phyloP scores from a whole-genome alignment of 768 basidiomycete species.

The Glaciozyma martinii region DNA sequence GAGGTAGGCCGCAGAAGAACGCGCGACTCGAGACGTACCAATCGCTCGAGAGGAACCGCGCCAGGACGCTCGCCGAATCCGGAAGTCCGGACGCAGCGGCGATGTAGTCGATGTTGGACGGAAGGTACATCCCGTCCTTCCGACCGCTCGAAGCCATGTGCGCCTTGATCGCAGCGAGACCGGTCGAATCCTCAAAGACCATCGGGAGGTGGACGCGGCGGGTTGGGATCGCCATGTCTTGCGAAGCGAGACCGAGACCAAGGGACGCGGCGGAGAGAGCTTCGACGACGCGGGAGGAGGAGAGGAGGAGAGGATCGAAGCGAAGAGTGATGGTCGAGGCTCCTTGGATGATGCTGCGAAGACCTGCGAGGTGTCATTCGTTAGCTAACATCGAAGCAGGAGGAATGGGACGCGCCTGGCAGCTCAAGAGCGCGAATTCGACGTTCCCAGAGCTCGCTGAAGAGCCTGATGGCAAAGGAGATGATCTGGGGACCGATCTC shows the following conservation, averaged over 20 bases:
- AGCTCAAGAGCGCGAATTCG: slow-evolving; percentile 43
- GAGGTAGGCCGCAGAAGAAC: not conserved
- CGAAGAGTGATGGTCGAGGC: slow-evolving; percentile 42
- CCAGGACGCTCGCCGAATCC: slow-evolving; percentile 47
- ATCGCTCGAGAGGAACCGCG: slow-evolving; percentile 45
- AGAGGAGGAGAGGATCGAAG: slow-evolving; percentile 45
- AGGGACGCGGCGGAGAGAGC: slow-evolving; percentile 38
- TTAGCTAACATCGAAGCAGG: not conserved
- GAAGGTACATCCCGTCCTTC: slow-evolving; percentile 56
- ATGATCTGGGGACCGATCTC: slow-evolving; percentile 55
- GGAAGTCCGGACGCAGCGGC: slow-evolving; percentile 53
- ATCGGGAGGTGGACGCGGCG: slow-evolving; percentile 56
- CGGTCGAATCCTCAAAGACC: slow-evolving; percentile 55
- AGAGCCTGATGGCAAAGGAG: slow-evolving; percentile 49
- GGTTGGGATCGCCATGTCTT: slow-evolving; percentile 46
- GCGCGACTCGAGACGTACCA: not conserved
- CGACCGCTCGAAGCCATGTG: slow-evolving; percentile 51
- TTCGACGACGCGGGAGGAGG: slow-evolving; percentile 46
- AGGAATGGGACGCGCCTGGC: too few relatives aligned
- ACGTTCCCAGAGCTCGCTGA: slow-evolving; percentile 42
- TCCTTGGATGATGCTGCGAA: not conserved
- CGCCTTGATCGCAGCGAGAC: slow-evolving; percentile 48
- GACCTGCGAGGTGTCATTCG: not conserved
- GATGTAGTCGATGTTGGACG: slow-evolving; percentile 60
- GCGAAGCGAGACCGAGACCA: slow-evolving; percentile 8